Evolutionary conservation across 257 asterid genomes (phyloP), one percentile per base, ranked within the genome.

Genomic region (Scutellaria baicalensis): DNA sequence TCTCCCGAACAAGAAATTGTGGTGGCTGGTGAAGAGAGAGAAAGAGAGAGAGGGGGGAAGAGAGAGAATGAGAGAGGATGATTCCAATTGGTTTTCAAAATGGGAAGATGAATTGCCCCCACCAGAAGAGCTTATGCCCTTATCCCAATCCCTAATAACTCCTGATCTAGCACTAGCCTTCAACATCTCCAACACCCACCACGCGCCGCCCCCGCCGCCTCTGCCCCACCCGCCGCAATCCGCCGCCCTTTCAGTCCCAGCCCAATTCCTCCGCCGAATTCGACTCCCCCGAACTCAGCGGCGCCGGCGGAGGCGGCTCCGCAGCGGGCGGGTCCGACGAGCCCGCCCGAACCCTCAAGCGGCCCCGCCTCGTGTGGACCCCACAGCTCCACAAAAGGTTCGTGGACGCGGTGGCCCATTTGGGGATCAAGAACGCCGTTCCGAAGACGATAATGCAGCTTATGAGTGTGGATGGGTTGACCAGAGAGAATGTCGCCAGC

Each of bases 71-170:
- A 91, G 86, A 70, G 97, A 87, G 56, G 96, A 91, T 3, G 93
- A 91, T 48, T 84, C 93, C 9, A 89, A 78, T 77, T 87, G 97
- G 97, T 89, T 91, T 71, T 75, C 85, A 9, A 89, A 82, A 79
- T 91, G 97, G 97, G 96, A 87, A 55, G 97, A 91, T 0, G 84
- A 91, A 73, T 77, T 89, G 12, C 95, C 97, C 20, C 48, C 93
- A 16, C 92, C 95, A 6, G 94, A 85, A n/a, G 97, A 91, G 13
- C 84, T 91, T 47, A 91, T 78, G 83, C 92, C 96, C 64, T 56
- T 87, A 3, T 82, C 95, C 64, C 96, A 89, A 60, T 76, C 97
- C 84, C 84, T 91, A 66, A 91, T 91, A 57, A 78, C 90, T 0
- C 90, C 96, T 69, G 88, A 89, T 89, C 78, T 89, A 36, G 93